Evolutionary conservation across 2,329 filamentous ascomycete genomes (phyloP).

Genomic region (Bipolaris gigantea): DNA sequence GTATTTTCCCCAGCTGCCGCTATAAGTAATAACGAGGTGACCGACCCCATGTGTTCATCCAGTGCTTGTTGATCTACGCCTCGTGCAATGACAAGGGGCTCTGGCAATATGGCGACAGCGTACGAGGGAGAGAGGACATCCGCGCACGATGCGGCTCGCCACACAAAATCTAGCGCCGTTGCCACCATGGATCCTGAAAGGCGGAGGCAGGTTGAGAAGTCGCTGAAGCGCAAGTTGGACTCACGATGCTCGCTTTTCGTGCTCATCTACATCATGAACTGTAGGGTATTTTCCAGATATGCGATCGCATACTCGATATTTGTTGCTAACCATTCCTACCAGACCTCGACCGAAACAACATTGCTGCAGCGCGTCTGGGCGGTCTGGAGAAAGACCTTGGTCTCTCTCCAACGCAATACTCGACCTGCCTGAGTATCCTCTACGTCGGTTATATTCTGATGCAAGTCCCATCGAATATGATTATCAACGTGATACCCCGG

Average conservation of each 20-base stretch:
- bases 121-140: slow-evolving; percentile 13
- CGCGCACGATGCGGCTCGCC: slow-evolving; percentile 8
- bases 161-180: slow-evolving; percentile 17
- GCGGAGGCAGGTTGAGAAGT: slow-evolving; percentile 38
- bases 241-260: slow-evolving; percentile 39
- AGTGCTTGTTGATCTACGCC: background rate
- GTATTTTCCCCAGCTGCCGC: background rate
- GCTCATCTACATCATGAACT: slow-evolving; percentile 44
- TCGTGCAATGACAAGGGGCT: background rate
- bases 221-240: slow-evolving; percentile 41
- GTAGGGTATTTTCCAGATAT: slow-evolving; percentile 1
- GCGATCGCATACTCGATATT: background rate
- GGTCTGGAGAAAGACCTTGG: slow-evolving; percentile 38
- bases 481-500: slow-evolving; percentile 44
- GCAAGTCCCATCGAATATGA: slow-evolving; percentile 50
- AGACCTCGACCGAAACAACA: slow-evolving; percentile 35
- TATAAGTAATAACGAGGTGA: slow-evolving; percentile 10
- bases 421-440: slow-evolving; percentile 40
- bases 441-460: slow-evolving; percentile 22
- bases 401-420: slow-evolving; percentile 38
- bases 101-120: slow-evolving; percentile 11
- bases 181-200: slow-evolving; percentile 37
- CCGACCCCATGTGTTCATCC: background rate
- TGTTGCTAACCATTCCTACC: background rate
- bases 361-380: slow-evolving; percentile 39